Evolutionary conservation across 2,329 filamentous ascomycete species (phyloP).

Genomic region (Botrytis pseudocinerea): DNA sequence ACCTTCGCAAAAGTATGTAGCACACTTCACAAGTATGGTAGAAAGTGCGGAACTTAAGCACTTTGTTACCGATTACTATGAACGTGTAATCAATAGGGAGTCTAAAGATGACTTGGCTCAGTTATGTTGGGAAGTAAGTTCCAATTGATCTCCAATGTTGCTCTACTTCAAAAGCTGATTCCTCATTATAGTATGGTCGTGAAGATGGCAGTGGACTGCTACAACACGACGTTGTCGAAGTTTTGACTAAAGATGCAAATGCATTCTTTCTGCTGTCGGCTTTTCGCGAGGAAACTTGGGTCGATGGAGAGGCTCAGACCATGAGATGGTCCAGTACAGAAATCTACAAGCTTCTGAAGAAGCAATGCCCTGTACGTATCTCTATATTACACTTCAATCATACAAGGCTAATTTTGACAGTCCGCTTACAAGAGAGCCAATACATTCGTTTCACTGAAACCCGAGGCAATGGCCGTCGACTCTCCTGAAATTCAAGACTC

Average conservation of each 20-base stretch:
- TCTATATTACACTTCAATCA: neutral
- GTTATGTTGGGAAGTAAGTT: constrained; percentile 21
- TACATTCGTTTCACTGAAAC: neutral
- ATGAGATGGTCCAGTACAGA: constrained; percentile 14
- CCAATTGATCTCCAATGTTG: neutral
- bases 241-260: constrained; percentile 21
- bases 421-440: constrained; percentile 1
- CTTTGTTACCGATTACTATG: constrained; percentile 24
- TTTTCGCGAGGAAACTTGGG: constrained; percentile 16
- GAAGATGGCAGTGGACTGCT: constrained; percentile 19
- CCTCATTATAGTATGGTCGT: constrained; percentile 3
- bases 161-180: neutral
- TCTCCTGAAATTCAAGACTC: neutral
- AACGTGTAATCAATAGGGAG: constrained; percentile 4
- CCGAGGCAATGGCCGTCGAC: constrained; percentile 3
- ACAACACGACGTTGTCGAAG: constrained; percentile 2
- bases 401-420: neutral
- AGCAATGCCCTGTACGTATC: constrained; percentile 16
- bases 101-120: constrained; percentile 11
- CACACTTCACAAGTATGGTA: constrained; percentile 14
- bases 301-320: neutral
- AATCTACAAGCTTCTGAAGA: constrained; percentile 14
- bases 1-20: constrained; percentile 20
- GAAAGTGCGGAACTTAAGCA: constrained; percentile 22
- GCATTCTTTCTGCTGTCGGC: constrained; percentile 16